Base-by-base conservation (phyloP, 1,284 basidiomycete species). In the Ustilago curta region DNA sequence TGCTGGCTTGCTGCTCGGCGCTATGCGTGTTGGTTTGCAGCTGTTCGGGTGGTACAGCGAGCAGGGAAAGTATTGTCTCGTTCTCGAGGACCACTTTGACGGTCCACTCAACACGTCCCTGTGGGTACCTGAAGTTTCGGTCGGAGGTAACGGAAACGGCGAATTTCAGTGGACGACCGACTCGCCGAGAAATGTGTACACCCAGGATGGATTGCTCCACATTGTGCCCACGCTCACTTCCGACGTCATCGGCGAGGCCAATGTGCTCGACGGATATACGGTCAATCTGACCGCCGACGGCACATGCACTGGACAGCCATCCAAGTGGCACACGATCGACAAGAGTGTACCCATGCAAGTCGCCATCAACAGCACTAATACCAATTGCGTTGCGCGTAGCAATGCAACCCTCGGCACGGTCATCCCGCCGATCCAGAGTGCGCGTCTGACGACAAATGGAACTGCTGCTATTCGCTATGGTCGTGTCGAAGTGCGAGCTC, bases 401-500 rank as follows among this genome's bases (percentile, higher is more conserved):
- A 42, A 42, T 8, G 40, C 40, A 2, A 42, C 40, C 2, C 14
- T 19, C 3, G 40, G 40, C 18, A 19, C 18, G 7, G 18, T 42
- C 6, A 18, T 42, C 18, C 40, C 40, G 40, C 40, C 40, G 18
- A 19, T 42, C 18, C 40, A 19, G 18, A 42, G 40, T 8, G 40
- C 40, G 14, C 40, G 40, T 19, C 11, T 42, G 2, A 42, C 40
- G 16, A 42, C 40, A 14, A 42, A 42, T 14, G 40, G 40, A n/a
- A n/a, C 40, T 18, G 83, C 29, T 86, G 82, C 60, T 86, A 87
- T 79, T 81, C 77, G 23, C 83, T 95, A 91, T 80, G 93, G 93
- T n/a, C 89, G 90, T 66, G 91, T 95, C 51, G 93, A 94, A 83
- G 91, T 95, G 53, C 86, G 87, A 49, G 93, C 93, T 5, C 91